These are phyloP conservation scores for Pseudogymnoascus sp. DNA, from an alignment of 2,329 filamentous ascomycete species.

Conservation along the genomic window DNA sequence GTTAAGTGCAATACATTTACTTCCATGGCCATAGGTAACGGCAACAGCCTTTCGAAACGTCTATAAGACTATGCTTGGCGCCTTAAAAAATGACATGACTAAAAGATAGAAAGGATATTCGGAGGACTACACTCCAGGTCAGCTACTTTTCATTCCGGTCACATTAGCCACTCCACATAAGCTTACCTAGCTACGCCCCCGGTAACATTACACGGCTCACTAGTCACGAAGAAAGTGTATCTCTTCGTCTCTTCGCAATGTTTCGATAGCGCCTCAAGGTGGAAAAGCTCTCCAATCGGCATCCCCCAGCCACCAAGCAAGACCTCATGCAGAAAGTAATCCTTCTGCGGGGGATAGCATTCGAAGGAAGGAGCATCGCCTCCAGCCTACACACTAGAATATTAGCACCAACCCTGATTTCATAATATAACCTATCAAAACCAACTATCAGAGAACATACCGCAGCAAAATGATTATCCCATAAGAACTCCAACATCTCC, in stretches of 20 bases:
- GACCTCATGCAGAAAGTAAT: constrained; percentile 35
- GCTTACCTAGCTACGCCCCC: constrained; percentile 4
- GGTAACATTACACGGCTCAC: constrained; percentile 37
- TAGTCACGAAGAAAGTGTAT: constrained; percentile 45
- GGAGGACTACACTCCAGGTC: neutral
- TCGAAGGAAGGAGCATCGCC: constrained; percentile 35
- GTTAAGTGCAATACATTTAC: neutral
- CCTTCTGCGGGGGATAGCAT: constrained; percentile 23
- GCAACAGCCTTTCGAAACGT: neutral
- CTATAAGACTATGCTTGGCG: neutral
- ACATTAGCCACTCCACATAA: neutral
- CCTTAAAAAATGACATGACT: neutral
- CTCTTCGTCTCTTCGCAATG: constrained; percentile 31
- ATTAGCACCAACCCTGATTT: constrained; percentile 36
- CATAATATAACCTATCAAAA: constrained; percentile 33
- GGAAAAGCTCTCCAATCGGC: constrained; percentile 32
- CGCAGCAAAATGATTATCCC: constrained; percentile 29
- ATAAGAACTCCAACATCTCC: constrained; percentile 30
- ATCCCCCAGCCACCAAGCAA: constrained; percentile 42
- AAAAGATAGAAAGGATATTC: neutral
- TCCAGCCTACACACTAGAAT: constrained; percentile 22
- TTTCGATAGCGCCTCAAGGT: constrained; percentile 27
- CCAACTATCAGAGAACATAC: constrained; percentile 18
- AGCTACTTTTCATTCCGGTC: neutral
- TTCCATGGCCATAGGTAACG: neutral